Percentiles rank a stretch among this genome's conserved stretches.
phyloP scores from a whole-genome alignment of 2,329 filamentous ascomycete species.

The Fusarium sp. region DNA sequence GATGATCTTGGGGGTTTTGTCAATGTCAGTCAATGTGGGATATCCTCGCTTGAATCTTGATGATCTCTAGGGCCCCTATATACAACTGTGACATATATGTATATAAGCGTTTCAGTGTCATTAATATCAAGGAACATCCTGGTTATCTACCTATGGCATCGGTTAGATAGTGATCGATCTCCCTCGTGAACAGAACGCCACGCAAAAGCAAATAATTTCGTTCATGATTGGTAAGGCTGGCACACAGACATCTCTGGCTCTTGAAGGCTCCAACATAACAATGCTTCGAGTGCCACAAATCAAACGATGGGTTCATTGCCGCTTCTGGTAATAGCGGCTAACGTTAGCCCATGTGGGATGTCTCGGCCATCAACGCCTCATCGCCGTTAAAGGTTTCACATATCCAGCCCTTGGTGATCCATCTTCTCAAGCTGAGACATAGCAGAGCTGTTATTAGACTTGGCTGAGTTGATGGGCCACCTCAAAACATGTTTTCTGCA shows the following conservation, averaged over 20 bases:
- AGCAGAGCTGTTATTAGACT: not conserved
- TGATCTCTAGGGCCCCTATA: not conserved
- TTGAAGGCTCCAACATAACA: not conserved
- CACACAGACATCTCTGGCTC: not conserved
- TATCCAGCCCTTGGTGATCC: not conserved
- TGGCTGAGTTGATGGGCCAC: not conserved
- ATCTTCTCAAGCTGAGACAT: conserved; percentile 21
- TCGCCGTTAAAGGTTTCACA: conserved; percentile 29
- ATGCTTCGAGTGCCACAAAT: conserved; percentile 29
- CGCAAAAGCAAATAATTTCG: conserved; percentile 15
- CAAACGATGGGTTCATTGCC: conserved; percentile 17
- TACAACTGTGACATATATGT: not conserved
- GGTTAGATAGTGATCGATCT: not conserved
- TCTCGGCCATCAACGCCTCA: conserved; percentile 29
- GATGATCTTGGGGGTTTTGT: not conserved
- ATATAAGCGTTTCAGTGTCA: not conserved
- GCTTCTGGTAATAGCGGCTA: conserved; percentile 31
- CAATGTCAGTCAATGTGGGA: not conserved
- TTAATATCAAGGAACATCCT: not conserved
- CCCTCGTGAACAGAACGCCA: not conserved
- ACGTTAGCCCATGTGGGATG: conserved; percentile 22
- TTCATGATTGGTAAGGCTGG: conserved; percentile 16
- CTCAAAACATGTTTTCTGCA: not conserved
- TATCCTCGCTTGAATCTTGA: not conserved
- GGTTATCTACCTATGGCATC: not conserved